phyloP scores from a whole-genome alignment of 2,329 filamentous ascomycete species.

The Colletotrichum gigasporum region DNA sequence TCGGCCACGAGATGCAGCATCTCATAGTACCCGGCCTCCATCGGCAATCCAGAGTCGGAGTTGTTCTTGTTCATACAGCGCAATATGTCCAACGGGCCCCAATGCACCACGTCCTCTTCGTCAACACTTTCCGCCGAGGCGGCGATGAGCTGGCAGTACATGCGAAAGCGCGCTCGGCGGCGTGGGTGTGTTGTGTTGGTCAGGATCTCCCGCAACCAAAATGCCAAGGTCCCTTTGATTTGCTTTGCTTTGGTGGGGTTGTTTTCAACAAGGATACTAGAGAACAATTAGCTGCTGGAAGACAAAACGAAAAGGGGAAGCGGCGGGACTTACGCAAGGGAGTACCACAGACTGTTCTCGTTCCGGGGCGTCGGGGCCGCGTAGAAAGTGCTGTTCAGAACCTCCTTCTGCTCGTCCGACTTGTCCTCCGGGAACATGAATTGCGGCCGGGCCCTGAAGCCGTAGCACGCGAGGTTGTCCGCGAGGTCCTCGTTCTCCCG shows the following conservation, averaged over 20 bases:
- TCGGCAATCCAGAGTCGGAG: not conserved
- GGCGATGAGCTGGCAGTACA: constrained; percentile 14
- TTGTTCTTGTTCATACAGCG: constrained; percentile 5
- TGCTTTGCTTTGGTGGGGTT: not conserved
- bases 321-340: constrained; percentile 8
- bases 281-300: not conserved
- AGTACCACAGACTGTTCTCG: constrained; percentile 19
- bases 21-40: constrained; percentile 14
- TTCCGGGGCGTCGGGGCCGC: not conserved
- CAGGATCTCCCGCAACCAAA: not conserved
- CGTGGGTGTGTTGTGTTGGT: not conserved
- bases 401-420: not conserved
- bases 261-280: not conserved
- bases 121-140: not conserved
- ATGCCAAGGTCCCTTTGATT: not conserved
- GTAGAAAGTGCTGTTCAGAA: not conserved
- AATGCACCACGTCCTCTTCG: not conserved
- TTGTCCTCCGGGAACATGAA: constrained; percentile 1
- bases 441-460: not conserved
- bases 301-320: not conserved
- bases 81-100: constrained; percentile 1
- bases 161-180: not conserved
- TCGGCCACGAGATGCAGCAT: constrained; percentile 23
- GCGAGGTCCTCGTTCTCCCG: not conserved
- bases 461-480: constrained; percentile 3